A percentile compares a stretch with the other conserved stretches of the same genome.
Evolutionary conservation across 2,329 filamentous ascomycete genomes (phyloP).

Genomic region (Ophiobolus disseminans): DNA sequence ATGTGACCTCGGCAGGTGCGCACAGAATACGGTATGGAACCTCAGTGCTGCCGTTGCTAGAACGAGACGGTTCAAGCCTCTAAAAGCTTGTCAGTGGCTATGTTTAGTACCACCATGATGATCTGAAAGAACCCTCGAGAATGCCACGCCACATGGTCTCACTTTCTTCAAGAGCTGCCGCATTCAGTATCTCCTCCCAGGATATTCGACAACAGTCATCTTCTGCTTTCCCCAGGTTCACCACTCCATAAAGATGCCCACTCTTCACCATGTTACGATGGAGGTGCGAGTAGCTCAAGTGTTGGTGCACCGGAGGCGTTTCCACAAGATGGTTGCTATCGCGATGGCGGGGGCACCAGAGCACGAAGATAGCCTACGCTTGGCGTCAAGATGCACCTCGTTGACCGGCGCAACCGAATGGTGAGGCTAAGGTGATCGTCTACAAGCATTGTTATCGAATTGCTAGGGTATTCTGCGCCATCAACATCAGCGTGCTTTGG

Average conservation of each 20-base stretch:
- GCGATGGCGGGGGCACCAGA: slow-evolving; percentile 33
- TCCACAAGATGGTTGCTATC: slow-evolving; percentile 27
- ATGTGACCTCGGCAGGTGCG: neutral
- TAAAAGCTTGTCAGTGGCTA: slow-evolving; percentile 9
- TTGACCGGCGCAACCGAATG: slow-evolving; percentile 6
- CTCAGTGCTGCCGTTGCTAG: neutral
- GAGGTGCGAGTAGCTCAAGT: slow-evolving; percentile 1
- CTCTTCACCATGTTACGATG: neutral
- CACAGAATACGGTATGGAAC: neutral
- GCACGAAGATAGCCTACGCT: slow-evolving; percentile 1
- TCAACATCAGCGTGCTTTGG: slow-evolving; percentile 8
- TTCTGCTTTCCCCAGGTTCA: neutral
- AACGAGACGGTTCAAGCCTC: neutral
- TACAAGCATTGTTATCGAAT: slow-evolving; percentile 40
- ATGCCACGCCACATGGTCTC: neutral
- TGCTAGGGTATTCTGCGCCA: slow-evolving; percentile 24
- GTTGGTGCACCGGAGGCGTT: slow-evolving; percentile 10
- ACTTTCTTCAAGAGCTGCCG: slow-evolving; percentile 12
- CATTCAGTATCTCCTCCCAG: slow-evolving; percentile 5
- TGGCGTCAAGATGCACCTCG: neutral
- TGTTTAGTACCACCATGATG: slow-evolving; percentile 16
- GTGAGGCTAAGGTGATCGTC: slow-evolving; percentile 19
- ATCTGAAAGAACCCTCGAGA: slow-evolving; percentile 6
- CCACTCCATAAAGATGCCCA: neutral
- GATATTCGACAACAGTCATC: neutral